phyloP scores from a whole-genome alignment of 805 yeast genomes.

The Lipomyces chichibuensis region DNA sequence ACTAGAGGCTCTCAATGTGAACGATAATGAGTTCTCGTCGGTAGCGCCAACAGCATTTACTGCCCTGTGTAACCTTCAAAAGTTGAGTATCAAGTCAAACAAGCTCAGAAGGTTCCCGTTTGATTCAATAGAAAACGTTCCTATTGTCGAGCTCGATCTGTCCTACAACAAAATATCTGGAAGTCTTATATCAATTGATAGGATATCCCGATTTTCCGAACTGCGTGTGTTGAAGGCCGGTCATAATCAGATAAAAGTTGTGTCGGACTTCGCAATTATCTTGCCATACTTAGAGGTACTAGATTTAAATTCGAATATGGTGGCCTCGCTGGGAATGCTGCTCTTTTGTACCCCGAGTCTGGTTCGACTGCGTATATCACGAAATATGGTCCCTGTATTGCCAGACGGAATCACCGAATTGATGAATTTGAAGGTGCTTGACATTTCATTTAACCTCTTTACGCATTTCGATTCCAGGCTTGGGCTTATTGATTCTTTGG shows the following conservation, averaged over 20 bases:
- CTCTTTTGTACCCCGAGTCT: slow-evolving; percentile 31
- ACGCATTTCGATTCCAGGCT: slow-evolving; percentile 24
- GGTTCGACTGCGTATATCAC: slow-evolving; percentile 13
- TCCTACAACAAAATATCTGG: slow-evolving; percentile 26
- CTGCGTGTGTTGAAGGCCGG: slow-evolving; percentile 23
- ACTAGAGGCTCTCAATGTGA: slow-evolving; percentile 19
- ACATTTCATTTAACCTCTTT: slow-evolving; percentile 22
- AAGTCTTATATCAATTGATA: slow-evolving; percentile 26
- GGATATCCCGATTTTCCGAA: slow-evolving; percentile 27
- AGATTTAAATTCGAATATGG: slow-evolving; percentile 23
- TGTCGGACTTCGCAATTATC: slow-evolving; percentile 34
- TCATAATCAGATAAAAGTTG: slow-evolving; percentile 25
- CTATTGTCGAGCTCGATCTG: slow-evolving; percentile 22
- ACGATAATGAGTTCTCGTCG: slow-evolving; percentile 22
- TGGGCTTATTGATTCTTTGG: slow-evolving; percentile 20
- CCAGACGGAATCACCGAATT: slow-evolving; percentile 29
- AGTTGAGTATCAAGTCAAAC: slow-evolving; percentile 15
- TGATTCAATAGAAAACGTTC: slow-evolving; percentile 12
- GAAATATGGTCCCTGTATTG: slow-evolving; percentile 17
- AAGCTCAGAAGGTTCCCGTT: slow-evolving; percentile 28
- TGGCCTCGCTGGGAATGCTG: slow-evolving; percentile 31
- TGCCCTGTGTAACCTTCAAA: slow-evolving; percentile 13
- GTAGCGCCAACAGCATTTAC: slow-evolving; percentile 13
- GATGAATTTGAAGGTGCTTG: slow-evolving; percentile 15
- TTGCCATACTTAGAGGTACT: slow-evolving; percentile 29